Conservation (phyloP, 1,139 yeast species). For the Lodderomyces orthopsilosis region DNA sequence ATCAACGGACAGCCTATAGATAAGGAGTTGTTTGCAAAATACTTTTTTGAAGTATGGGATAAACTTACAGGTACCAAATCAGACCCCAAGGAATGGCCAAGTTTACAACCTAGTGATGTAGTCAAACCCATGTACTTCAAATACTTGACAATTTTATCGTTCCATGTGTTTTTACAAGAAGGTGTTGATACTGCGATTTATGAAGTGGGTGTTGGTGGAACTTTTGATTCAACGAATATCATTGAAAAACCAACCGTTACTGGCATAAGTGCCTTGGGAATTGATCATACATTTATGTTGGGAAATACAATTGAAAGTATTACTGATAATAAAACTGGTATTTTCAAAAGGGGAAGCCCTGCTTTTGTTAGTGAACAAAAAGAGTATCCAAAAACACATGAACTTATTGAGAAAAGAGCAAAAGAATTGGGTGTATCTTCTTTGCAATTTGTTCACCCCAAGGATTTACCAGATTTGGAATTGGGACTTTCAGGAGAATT, state of each 20-base stretch:
- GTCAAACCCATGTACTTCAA: constrained; percentile 92
- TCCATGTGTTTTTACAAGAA: constrained; percentile 85
- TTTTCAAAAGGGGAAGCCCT: constrained; percentile 65
- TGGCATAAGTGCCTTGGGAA: constrained; percentile 84
- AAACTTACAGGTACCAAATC: constrained; percentile 59
- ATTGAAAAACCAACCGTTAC: constrained; percentile 77
- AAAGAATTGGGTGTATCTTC: constrained; percentile 52
- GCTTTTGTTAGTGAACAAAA: constrained; percentile 67
- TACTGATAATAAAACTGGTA: constrained; percentile 96
- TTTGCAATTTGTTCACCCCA: constrained; percentile 48
- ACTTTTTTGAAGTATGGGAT: constrained; percentile 95
- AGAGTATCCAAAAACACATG: constrained; percentile 49
- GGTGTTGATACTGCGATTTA: constrained; percentile 90
- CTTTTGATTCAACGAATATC: constrained; percentile 90
- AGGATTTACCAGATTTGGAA: constrained; percentile 31
- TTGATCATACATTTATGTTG: constrained; percentile 87
- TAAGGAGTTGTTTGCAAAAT: constrained; percentile 76
- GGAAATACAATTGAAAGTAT: constrained; percentile 88
- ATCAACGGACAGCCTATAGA: constrained; percentile 84
- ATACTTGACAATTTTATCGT: constrained; percentile 82
- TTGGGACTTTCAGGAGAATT: constrained; percentile 88
- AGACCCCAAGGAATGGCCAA: constrained; percentile 61
- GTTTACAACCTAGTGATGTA: constrained; percentile 58
- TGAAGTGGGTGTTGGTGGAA: constrained; percentile 99
- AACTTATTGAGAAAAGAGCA: constrained; percentile 61